phyloP scores from a whole-genome alignment of 371 early-diverging fungal species.

The Chytridium lagenaria region DNA sequence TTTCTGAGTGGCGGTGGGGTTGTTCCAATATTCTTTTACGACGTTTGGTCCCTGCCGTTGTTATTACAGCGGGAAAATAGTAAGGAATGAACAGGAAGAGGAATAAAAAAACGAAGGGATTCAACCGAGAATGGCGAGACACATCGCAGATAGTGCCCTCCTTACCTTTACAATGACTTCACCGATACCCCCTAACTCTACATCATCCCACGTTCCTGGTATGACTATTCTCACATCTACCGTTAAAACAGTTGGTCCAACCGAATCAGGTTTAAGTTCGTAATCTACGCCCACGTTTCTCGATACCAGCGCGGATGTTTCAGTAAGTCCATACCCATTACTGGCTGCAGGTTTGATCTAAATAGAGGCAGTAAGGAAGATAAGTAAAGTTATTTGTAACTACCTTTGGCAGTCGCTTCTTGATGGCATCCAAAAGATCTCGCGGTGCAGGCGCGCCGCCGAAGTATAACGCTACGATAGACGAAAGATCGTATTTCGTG shows the following conservation, averaged over 20 bases:
- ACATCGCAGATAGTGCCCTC: neutral
- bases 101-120: too few relatives aligned
- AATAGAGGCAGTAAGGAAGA: neutral
- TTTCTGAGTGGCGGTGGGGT: constrained; percentile 29
- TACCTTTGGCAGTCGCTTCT: constrained; percentile 16
- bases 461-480: constrained; percentile 11
- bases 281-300: constrained; percentile 29
- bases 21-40: constrained; percentile 39
- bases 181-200: constrained; percentile 24
- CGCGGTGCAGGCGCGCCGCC: constrained; percentile 38
- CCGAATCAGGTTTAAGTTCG: constrained; percentile 26
- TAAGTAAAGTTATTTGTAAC: neutral
- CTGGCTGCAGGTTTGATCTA: constrained; percentile 2
- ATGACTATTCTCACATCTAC: constrained; percentile 27
- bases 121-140: too few relatives aligned
- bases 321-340: constrained; percentile 40
- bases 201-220: constrained; percentile 1
- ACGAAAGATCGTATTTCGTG: constrained; percentile 24
- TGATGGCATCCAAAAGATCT: constrained; percentile 14
- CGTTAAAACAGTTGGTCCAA: constrained; percentile 14
- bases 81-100: neutral
- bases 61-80: neutral
- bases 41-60: constrained; percentile 26
- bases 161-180: constrained; percentile 23
- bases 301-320: constrained; percentile 19